phyloP scores from a whole-genome alignment of 2,329 filamentous ascomycete species.

The Tolypocladium pustulatum region DNA sequence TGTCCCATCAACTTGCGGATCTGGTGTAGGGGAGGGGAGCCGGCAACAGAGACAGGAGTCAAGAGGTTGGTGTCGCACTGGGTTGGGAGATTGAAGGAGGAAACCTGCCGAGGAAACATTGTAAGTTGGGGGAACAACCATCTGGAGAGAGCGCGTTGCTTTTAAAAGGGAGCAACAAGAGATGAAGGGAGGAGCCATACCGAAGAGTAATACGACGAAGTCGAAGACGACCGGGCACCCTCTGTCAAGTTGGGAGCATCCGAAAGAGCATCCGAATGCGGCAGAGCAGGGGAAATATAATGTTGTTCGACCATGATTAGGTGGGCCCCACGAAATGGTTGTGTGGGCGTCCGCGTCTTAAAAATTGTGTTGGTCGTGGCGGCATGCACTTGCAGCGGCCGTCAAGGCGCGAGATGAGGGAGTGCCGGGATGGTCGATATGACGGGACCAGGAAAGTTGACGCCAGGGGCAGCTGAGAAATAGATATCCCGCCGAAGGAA shows the following conservation, averaged over 20 bases:
- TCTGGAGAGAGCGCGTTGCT: background rate
- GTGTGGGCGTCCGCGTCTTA: constrained; percentile 1
- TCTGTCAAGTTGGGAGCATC: constrained; percentile 16
- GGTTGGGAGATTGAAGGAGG: constrained; percentile 21
- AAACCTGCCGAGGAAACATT: constrained; percentile 9
- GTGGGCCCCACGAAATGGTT: constrained; percentile 2
- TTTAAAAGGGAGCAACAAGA: background rate
- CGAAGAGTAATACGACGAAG: constrained; percentile 19
- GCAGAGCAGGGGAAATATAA: constrained; percentile 21
- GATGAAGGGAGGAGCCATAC: constrained; percentile 13
- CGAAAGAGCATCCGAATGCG: constrained; percentile 19
- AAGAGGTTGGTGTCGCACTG: constrained; percentile 33
- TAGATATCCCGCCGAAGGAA: background rate
- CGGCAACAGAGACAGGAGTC: constrained; percentile 39
- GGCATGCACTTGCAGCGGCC: background rate
- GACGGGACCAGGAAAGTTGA: constrained; percentile 7
- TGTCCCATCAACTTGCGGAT: constrained; percentile 28
- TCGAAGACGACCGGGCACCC: constrained; percentile 12
- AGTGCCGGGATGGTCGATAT: background rate
- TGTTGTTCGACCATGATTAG: constrained; percentile 24
- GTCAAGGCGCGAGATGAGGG: constrained; percentile 4
- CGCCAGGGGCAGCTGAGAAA: background rate
- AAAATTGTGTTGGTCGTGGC: background rate
- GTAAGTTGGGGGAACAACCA: background rate
- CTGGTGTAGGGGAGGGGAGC: constrained; percentile 37